These are phyloP conservation scores for Geotrichum restrictum DNA, from an alignment of 1,139 yeast genomes.

Conservation along the genomic window DNA sequence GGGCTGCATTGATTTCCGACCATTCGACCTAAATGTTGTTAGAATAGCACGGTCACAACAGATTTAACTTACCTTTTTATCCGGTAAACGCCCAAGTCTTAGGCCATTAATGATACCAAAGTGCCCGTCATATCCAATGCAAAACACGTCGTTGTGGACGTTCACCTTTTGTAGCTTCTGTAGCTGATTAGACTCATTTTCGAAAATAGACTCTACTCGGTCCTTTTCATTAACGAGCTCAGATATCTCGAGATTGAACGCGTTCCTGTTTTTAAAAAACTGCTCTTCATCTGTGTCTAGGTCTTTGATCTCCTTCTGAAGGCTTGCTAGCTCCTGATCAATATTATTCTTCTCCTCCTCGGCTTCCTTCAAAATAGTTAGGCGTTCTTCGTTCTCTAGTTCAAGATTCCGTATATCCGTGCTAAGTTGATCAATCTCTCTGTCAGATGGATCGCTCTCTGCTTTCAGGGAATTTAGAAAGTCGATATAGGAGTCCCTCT, in stretches of 20 bases:
- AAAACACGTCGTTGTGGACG: conserved; percentile 76
- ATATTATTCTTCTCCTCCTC: conserved; percentile 33
- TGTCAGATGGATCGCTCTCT: conserved; percentile 47
- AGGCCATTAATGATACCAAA: conserved; percentile 87
- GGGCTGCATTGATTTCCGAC: conserved; percentile 89
- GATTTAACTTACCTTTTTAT: conserved; percentile 34
- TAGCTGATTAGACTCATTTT: conserved; percentile 57
- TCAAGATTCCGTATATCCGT: conserved; percentile 42
- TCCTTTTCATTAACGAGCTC: conserved; percentile 52
- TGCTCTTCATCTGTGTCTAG: conserved; percentile 45
- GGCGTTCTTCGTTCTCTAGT: conserved; percentile 28
- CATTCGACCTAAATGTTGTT: conserved; percentile 53
- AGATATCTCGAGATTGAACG: conserved; percentile 48
- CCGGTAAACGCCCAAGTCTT: conserved; percentile 63
- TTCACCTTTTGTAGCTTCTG: conserved; percentile 70
- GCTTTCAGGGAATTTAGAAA: conserved; percentile 67
- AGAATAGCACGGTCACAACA: conserved; percentile 29
- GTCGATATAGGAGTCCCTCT: conserved; percentile 71
- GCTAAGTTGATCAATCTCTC: conserved; percentile 45
- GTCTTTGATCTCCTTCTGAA: conserved; percentile 38
- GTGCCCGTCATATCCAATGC: conserved; percentile 74
- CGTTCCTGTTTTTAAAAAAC: conserved; percentile 49
- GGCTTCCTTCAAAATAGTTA: conserved; percentile 26
- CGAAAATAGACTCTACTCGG: conserved; percentile 59
- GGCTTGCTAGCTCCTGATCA: conserved; percentile 40